phyloP scores from a whole-genome alignment of 1,284 basidiomycete species.

The Caloboletus firmus region DNA sequence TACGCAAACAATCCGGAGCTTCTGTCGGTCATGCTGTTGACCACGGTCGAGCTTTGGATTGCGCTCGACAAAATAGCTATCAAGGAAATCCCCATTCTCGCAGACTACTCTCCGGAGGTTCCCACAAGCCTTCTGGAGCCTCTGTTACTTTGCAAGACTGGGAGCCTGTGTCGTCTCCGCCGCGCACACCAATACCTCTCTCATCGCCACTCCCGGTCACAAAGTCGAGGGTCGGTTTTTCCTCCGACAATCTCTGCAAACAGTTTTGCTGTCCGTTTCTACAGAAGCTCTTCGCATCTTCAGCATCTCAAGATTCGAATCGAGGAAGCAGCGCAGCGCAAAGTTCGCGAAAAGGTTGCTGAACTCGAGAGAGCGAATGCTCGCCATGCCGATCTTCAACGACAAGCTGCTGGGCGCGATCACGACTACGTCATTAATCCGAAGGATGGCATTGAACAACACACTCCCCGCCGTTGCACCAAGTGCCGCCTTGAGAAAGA shows the following conservation, averaged over 20 bases:
- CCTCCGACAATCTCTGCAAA: too few relatives aligned
- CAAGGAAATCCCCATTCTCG: constrained; percentile 36
- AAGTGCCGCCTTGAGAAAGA: constrained; percentile 36
- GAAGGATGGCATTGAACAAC: constrained; percentile 2
- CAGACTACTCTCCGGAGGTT: constrained; percentile 48
- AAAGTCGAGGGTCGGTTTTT: too few relatives aligned
- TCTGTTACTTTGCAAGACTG: constrained; percentile 39
- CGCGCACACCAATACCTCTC: constrained; percentile 34
- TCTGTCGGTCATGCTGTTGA: constrained; percentile 40
- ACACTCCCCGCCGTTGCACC: constrained; percentile 15
- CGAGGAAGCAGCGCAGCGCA: background rate
- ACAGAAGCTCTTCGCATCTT: too few relatives aligned
- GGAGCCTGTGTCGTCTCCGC: constrained; percentile 30
- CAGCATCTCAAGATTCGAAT: background rate
- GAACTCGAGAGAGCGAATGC: constrained; percentile 8
- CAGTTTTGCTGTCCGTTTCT: too few relatives aligned
- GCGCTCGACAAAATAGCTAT: constrained; percentile 43
- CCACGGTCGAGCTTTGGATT: constrained; percentile 45
- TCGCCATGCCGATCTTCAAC: constrained; percentile 8
- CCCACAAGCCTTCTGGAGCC: constrained; percentile 36
- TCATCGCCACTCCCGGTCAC: constrained; percentile 23
- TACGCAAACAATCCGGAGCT: constrained; percentile 43
- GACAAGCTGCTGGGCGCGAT: too few relatives aligned
- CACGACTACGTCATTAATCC: too few relatives aligned
- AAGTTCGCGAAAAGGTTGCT: background rate